These are phyloP conservation scores for Venturia asperata DNA, from an alignment of 2,329 filamentous ascomycete species.

Conservation along the genomic window DNA sequence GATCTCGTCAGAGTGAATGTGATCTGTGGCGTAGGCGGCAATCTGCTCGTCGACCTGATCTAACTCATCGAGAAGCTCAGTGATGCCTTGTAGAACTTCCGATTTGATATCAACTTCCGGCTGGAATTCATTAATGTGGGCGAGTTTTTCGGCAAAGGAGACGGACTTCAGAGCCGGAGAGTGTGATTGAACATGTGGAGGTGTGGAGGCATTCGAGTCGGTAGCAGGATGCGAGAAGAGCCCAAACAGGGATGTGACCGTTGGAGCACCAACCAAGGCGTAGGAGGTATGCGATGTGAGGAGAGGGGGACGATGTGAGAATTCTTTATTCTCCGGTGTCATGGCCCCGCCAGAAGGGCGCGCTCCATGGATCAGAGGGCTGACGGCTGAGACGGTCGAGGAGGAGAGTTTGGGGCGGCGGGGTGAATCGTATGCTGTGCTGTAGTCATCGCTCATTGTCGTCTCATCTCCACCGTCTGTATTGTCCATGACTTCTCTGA, in stretches of 20 bases:
- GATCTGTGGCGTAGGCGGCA: slow-evolving; percentile 75
- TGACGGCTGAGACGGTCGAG: slow-evolving; percentile 41
- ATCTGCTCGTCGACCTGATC: slow-evolving; percentile 91
- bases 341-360: background rate
- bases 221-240: slow-evolving; percentile 60
- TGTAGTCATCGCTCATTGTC: slow-evolving; percentile 48
- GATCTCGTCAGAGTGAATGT: slow-evolving; percentile 89
- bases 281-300: slow-evolving; percentile 58
- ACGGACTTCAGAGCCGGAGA: slow-evolving; percentile 14
- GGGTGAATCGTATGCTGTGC: slow-evolving; percentile 24
- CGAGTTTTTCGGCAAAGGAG: slow-evolving; percentile 17
- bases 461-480: slow-evolving; percentile 59
- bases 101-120: slow-evolving; percentile 10
- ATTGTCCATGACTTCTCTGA: slow-evolving; percentile 84
- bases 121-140: background rate
- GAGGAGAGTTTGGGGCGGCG: slow-evolving; percentile 32
- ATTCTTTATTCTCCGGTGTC: slow-evolving; percentile 7
- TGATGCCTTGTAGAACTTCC: slow-evolving; percentile 88
- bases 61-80: slow-evolving; percentile 93
- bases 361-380: slow-evolving; percentile 37
- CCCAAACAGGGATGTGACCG: slow-evolving; percentile 74
- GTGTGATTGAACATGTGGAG: slow-evolving; percentile 11
- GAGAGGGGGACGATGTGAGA: slow-evolving; percentile 50
- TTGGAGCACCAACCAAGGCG: slow-evolving; percentile 42
- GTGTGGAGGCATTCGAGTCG: slow-evolving; percentile 11